Percentiles rank a stretch among this genome's conserved stretches.
These are phyloP conservation scores for Litsea cubeba DNA, from an alignment of 164 flowering plant species.

Conservation along the genomic window DNA sequence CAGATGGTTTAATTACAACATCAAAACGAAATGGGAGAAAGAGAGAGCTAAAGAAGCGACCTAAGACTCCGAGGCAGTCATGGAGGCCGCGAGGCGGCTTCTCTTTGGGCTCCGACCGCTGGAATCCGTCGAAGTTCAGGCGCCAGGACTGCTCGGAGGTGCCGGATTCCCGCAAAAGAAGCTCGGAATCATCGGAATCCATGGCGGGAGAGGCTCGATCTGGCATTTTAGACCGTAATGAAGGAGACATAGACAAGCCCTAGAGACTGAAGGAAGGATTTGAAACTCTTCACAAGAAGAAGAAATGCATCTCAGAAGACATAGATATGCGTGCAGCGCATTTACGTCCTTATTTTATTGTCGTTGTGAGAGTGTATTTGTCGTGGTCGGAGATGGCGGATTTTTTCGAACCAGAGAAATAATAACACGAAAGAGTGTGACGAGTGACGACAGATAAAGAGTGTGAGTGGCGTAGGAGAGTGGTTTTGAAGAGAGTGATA, in stretches of 20 bases:
- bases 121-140: slow-evolving; percentile 67
- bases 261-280: neutral
- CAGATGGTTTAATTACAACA: neutral
- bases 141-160: slow-evolving; percentile 64
- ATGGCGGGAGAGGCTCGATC: slow-evolving; percentile 19
- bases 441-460: neutral
- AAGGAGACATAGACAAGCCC: neutral
- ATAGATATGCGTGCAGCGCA: neutral
- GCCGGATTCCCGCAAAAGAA: slow-evolving; percentile 23
- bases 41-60: slow-evolving; percentile 22
- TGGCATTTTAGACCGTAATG: slow-evolving; percentile 26
- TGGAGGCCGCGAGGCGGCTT: slow-evolving; percentile 55
- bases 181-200: slow-evolving; percentile 35
- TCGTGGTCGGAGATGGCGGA: neutral
- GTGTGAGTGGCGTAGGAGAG: too few species aligned
- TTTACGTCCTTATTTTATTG: neutral
- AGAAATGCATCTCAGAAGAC: neutral
- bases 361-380: neutral
- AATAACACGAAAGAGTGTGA: neutral
- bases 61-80: slow-evolving; percentile 69
- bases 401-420: neutral
- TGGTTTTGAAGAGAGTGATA: too few species aligned
- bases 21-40: neutral
- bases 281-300: neutral
- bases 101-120: slow-evolving; percentile 51